These are phyloP conservation scores for Colletotrichum tabaci DNA, from an alignment of 2,329 filamentous ascomycete species.

Conservation along the genomic window DNA sequence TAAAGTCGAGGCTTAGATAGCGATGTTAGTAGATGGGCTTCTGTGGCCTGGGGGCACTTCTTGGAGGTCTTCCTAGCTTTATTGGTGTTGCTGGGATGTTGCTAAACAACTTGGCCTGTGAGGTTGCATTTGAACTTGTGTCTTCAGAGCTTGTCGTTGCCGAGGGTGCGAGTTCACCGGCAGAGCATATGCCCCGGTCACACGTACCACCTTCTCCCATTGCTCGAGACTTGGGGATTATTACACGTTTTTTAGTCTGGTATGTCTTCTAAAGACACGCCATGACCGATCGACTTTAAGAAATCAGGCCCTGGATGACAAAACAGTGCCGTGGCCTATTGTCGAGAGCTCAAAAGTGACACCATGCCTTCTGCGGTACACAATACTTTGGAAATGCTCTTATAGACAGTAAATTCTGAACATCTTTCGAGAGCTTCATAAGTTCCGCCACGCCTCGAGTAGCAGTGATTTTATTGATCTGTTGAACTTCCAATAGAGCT, in stretches of 20 bases:
- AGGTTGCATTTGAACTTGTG: not conserved
- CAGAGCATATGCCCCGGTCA: not conserved
- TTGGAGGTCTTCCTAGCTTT: not conserved
- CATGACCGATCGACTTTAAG: not conserved
- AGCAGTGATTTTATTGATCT: too few species aligned
- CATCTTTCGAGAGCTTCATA: too few species aligned
- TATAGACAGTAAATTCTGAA: too few species aligned
- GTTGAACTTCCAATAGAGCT: too few species aligned
- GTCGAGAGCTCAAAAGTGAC: too few species aligned
- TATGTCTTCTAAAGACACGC: not conserved
- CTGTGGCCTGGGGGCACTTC: not conserved
- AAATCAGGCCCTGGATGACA: not conserved
- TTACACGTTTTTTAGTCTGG: too few species aligned
- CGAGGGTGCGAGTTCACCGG: not conserved
- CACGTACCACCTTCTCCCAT: too few species aligned
- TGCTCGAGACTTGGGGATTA: too few species aligned
- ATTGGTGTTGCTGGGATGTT: not conserved
- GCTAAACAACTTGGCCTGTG: not conserved
- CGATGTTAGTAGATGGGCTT: not conserved
- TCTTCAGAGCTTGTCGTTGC: not conserved
- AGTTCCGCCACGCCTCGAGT: too few species aligned
- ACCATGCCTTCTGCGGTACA: not conserved
- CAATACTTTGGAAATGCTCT: too few species aligned
- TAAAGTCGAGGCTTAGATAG: too few species aligned
- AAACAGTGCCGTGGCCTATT: too few species aligned